Base-by-base conservation (phyloP, 2,329 filamentous ascomycete species). In the Sporothrix phasma region DNA sequence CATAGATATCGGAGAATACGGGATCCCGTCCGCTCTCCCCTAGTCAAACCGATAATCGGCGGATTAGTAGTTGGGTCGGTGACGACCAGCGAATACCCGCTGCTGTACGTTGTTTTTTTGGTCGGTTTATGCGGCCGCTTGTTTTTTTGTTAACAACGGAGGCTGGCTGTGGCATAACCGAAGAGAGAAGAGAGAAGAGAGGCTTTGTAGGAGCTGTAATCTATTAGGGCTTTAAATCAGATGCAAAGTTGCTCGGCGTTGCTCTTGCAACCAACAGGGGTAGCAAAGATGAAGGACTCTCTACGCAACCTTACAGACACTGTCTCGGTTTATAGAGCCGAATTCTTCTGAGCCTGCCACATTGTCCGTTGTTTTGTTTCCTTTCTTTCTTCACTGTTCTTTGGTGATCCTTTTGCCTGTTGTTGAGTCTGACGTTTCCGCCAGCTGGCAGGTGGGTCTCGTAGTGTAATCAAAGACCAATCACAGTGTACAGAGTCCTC, bases 381-480 rank as follows among this genome's bases (percentile, higher is more conserved):
- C 19, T 31, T 19, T 19, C 22, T 46, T 24, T 46, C 45, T 22
- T 29, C 10, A n/a, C 49, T 37, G 5, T 17, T 41, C 15, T 41
- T 39, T 8, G 5, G 5, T 54, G 51, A 39, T 56, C 39, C 24
- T 19, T 56, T 17, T 39, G 19, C 24, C 34, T 39, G 22, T 19
- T 17, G 10, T 10, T 10, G 31, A n/a, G 22, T 24, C 31, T 24
- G n/a, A 39, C 51, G 51, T 37, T 56, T 5, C 11, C 34, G 51
- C 31, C 51, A 56, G 51, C 51, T 56, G 51, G 51, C 51, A 56
- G 51, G 51, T 56, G 51, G 51, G 51, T 56, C 51, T 29, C 11
- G 1, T 2, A 24, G 2, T 10, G 51, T 37, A 22, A 13, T 2
- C 2, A 5, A 5, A 2, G 19, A 31, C 51, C 51, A 56, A 56